Conservation (phyloP, 202 grass and related monocot genomes). For the Thinopyrum obtusiflorum region DNA sequence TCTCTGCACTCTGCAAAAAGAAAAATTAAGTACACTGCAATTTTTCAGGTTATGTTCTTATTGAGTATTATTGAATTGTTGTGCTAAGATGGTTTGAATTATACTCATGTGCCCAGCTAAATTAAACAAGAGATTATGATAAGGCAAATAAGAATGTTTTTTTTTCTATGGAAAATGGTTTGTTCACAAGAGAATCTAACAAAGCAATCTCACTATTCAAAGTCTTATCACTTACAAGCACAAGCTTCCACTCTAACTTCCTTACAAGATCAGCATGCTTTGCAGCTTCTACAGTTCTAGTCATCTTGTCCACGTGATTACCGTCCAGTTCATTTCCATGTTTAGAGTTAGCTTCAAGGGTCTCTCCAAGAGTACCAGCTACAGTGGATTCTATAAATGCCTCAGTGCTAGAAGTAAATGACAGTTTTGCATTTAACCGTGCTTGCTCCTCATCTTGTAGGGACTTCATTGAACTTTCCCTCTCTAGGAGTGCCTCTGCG, state of each 20-base stretch:
- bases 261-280: constrained; percentile 77
- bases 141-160: background rate
- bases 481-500: constrained; percentile 65
- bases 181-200: constrained; percentile 7
- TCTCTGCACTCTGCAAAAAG: background rate
- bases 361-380: constrained; percentile 84
- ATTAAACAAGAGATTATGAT: constrained; percentile 15
- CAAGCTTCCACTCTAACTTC: constrained; percentile 89
- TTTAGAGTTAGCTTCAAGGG: constrained; percentile 72
- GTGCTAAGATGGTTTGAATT: background rate
- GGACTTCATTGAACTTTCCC: constrained; percentile 73
- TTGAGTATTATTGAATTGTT: background rate
- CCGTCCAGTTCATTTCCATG: constrained; percentile 66
- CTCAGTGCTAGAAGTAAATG: constrained; percentile 42
- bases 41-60: background rate
- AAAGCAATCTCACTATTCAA: constrained; percentile 11
- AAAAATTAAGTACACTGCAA: constrained; percentile 11
- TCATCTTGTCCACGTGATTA: constrained; percentile 60
- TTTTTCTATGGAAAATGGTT: background rate
- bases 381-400: constrained; percentile 42
- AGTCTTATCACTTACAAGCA: constrained; percentile 55
- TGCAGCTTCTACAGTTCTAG: constrained; percentile 65
- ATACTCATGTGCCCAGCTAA: background rate
- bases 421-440: constrained; percentile 43
- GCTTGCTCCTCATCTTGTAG: constrained; percentile 90